Conservation (phyloP, 345 rosid species). For the Heritiera fomes region DNA sequence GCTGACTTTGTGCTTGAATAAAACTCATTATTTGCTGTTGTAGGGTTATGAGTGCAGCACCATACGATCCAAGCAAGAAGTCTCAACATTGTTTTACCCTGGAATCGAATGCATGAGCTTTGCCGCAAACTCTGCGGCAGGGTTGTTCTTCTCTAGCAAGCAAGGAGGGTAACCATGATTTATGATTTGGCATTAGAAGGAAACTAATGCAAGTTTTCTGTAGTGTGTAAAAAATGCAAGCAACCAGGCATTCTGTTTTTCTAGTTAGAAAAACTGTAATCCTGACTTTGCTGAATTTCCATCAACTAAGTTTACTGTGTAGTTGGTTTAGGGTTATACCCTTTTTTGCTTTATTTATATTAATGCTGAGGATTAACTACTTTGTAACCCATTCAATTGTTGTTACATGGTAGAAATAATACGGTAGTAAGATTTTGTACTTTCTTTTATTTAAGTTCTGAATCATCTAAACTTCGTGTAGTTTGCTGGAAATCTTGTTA, state of each 20-base stretch:
- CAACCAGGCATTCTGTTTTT: conserved; percentile 4
- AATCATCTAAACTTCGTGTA: not conserved
- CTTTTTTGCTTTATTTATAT: not conserved
- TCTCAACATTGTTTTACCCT: conserved; percentile 37
- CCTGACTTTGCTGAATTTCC: not conserved
- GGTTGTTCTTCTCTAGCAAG: not conserved
- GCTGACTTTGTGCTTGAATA: not conserved
- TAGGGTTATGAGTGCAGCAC: conserved; percentile 61
- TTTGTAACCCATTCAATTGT: conserved; percentile 29
- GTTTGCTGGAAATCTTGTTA: too few species aligned
- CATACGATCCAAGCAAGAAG: conserved; percentile 49
- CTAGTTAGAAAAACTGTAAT: conserved; percentile 15
- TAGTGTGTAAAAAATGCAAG: conserved; percentile 23
- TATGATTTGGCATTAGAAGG: not conserved
- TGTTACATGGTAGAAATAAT: conserved; percentile 30
- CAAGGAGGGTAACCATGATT: conserved; percentile 17
- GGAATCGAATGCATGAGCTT: conserved; percentile 35
- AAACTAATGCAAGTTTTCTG: conserved; percentile 15
- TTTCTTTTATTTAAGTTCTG: not conserved
- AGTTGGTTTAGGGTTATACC: conserved; percentile 15
- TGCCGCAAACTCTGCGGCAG: conserved; percentile 29
- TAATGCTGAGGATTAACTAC: conserved; percentile 15
- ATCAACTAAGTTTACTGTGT: not conserved
- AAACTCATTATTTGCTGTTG: conserved; percentile 20
- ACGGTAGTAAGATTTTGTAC: conserved; percentile 14